Evolutionary conservation across 805 yeast species (phyloP), one percentile per base, ranked within the genome.

Genomic region (Barnettozyma salicaria): DNA sequence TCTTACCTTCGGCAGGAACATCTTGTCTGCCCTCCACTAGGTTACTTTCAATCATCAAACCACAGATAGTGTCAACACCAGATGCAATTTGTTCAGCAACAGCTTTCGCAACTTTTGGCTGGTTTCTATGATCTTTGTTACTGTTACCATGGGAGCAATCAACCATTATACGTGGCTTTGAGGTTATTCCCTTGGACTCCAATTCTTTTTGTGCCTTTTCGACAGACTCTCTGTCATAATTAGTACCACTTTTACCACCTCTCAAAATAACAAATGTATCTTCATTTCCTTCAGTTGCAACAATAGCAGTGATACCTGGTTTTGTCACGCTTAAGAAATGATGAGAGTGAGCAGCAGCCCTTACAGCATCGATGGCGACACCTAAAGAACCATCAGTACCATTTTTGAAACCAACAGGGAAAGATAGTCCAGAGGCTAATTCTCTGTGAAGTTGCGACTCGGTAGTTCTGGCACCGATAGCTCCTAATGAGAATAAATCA

Each of bases 121-220:
- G 98, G 64, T 90, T 90, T 58, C 75, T 75, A 76, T 79, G 89
- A 63, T 90, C 81, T 60, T 90, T 90, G 58, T 72, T 78, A 25
- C 96, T 86, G 70, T 90, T 90, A 46, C 97, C 98, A 59, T 90
- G 98, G 27, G 97, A 88, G 63, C 97, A 92, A 64, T 90, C 98
- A 46, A 90, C 78, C 97, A 90, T 92, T 53, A 89, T 80, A 55
- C 90, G 73, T 41, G 81, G 74, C 10, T 57, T 60, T 29, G 52
- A 53, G 7, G 49, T 50, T 35, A 56, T 56, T 24, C 67, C 62
- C 51, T 64, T 65, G 36, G 72, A 70, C 13, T 58, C 58, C 40
- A 87, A 65, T 48, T 76, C 75, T 20, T 62, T 72, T 58, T 80
- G 74, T 20, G 94, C 84, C 33, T 70, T 72, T 34, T 67, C 63